Evolutionary conservation across 2,329 filamentous ascomycete species (phyloP).

Genomic region (Dothideomycetes sp.): DNA sequence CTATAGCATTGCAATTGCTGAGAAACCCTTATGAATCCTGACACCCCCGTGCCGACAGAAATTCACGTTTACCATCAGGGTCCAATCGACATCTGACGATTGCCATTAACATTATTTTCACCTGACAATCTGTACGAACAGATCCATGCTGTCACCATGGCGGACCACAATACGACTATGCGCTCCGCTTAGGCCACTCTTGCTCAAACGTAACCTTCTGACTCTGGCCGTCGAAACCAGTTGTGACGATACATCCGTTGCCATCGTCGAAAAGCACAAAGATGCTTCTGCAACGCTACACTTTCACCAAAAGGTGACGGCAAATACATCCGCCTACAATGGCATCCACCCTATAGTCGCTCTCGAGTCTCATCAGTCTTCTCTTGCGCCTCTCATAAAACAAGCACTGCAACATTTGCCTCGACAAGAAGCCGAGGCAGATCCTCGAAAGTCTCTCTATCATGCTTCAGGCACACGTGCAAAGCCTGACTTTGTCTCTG

Average conservation of each 20-base stretch:
- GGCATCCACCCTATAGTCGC: slow-evolving; percentile 76
- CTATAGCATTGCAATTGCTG: too few species aligned
- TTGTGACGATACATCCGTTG: slow-evolving; percentile 89
- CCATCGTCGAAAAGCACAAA: slow-evolving; percentile 54
- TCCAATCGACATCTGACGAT: too few species aligned
- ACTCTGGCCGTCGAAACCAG: slow-evolving; percentile 71
- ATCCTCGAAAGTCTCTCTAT: neutral
- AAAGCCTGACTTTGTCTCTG: slow-evolving; percentile 75
- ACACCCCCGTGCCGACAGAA: too few species aligned
- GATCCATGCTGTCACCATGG: slow-evolving; percentile 10
- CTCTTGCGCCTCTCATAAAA: slow-evolving; percentile 58
- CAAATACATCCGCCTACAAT: slow-evolving; percentile 62
- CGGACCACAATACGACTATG: neutral
- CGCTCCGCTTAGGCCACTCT: neutral
- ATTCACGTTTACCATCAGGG: too few species aligned
- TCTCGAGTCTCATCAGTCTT: slow-evolving; percentile 63
- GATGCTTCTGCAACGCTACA: slow-evolving; percentile 30
- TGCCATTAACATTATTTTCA: too few species aligned
- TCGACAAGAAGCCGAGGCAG: slow-evolving; percentile 17
- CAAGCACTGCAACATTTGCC: slow-evolving; percentile 53
- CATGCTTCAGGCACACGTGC: neutral
- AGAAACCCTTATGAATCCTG: too few species aligned
- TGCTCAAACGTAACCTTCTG: neutral
- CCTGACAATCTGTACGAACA: neutral
- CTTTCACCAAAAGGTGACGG: slow-evolving; percentile 74